phyloP scores from a whole-genome alignment of 176 grass and related monocot species.

The Puccinellia tenuiflora region DNA sequence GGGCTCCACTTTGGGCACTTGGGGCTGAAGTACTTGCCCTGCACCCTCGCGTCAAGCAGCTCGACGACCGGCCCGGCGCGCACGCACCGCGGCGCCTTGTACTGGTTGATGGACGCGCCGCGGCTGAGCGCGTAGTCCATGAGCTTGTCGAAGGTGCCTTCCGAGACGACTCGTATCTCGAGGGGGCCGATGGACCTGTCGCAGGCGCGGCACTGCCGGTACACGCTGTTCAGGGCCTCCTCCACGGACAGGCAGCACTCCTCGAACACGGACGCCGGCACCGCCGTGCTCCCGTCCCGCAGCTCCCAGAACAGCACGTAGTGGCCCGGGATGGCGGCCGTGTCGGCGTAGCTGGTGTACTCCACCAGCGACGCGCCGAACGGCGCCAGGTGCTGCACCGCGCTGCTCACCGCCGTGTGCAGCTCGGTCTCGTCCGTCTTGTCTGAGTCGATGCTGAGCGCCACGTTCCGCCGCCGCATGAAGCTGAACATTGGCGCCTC shows the following conservation, averaged over 20 bases:
- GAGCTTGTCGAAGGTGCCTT: conserved; percentile 96
- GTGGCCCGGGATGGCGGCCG: conserved; percentile 70
- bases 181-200: conserved; percentile 83
- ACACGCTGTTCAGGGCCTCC: conserved; percentile 88
- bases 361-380: conserved; percentile 81
- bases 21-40: conserved; percentile 71
- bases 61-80: conserved; percentile 64
- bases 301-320: conserved; percentile 98
- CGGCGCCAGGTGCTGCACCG: conserved; percentile 65
- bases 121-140: conserved; percentile 97
- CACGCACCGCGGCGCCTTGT: conserved; percentile 96
- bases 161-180: conserved; percentile 79
- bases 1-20: conserved; percentile 90
- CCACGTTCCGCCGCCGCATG: conserved; percentile 84
- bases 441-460: conserved; percentile 83
- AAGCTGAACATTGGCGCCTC: conserved; percentile 89
- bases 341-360: conserved; percentile 92
- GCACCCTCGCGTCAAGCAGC: conserved; percentile 68
- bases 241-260: conserved; percentile 93
- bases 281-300: conserved; percentile 40
- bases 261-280: conserved; percentile 81
- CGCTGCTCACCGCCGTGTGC: conserved; percentile 68
- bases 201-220: conserved; percentile 75
- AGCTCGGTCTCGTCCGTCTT: conserved; percentile 99
- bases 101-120: conserved; percentile 96